Evolutionary conservation across 2,329 filamentous ascomycete species (phyloP).

Genomic region (Diaporthe nobilis): DNA sequence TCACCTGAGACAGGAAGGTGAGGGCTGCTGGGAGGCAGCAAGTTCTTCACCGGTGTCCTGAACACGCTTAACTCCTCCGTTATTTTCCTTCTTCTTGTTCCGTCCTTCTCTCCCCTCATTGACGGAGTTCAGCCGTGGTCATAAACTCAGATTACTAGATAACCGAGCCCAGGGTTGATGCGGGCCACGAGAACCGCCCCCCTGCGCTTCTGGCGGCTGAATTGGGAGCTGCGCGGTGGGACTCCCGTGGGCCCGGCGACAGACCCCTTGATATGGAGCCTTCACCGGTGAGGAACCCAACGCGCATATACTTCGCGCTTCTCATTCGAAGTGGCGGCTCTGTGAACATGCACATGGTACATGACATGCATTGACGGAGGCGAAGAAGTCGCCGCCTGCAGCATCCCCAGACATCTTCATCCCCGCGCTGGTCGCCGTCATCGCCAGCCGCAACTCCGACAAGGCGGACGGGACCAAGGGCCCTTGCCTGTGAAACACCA

Average conservation of each 20-base stretch:
- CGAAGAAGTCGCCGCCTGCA: not conserved
- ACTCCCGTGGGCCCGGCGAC: not conserved
- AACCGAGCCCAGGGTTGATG: conserved; percentile 17
- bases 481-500: not conserved
- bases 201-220: conserved; percentile 15
- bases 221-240: not conserved
- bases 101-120: not conserved
- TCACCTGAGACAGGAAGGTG: conserved; percentile 15
- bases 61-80: conserved; percentile 6
- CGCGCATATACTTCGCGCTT: not conserved
- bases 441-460: not conserved
- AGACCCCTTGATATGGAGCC: not conserved
- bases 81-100: not conserved
- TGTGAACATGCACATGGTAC: not conserved
- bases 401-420: not conserved
- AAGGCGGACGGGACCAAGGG: not conserved
- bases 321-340: not conserved
- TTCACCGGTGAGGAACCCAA: not conserved
- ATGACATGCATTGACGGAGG: conserved; percentile 13
- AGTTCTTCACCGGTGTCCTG: conserved; percentile 23
- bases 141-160: conserved; percentile 9
- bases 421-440: not conserved
- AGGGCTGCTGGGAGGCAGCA: not conserved
- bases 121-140: not conserved
- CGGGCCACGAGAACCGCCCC: conserved; percentile 9